Conservation (phyloP, 2,329 filamentous ascomycete species). For the Claviceps sorghi region DNA sequence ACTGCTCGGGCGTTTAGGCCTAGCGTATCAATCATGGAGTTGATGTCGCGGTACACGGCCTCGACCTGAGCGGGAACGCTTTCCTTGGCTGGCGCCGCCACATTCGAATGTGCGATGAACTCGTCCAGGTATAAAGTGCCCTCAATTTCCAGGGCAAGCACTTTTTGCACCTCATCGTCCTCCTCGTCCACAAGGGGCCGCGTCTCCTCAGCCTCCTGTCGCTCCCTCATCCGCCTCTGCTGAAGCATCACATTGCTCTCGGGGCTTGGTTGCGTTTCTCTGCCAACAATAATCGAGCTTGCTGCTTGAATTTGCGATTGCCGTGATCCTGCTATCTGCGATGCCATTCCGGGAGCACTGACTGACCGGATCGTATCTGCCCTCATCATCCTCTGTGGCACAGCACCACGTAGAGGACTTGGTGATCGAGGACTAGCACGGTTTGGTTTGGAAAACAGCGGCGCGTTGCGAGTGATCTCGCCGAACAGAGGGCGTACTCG, state of each 20-base stretch:
- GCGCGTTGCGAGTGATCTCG: constrained; percentile 34
- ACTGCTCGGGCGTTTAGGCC: constrained; percentile 68
- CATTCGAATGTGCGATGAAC: constrained; percentile 50
- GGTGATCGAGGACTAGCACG: constrained; percentile 54
- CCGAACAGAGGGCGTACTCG: constrained; percentile 35
- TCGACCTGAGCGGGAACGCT: constrained; percentile 49
- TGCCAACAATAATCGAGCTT: constrained; percentile 25
- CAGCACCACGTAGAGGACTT: constrained; percentile 49
- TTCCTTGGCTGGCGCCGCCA: constrained; percentile 36
- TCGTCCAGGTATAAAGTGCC: constrained; percentile 49
- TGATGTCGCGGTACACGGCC: constrained; percentile 63
- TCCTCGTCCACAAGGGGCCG: constrained; percentile 51
- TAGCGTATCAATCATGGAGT: constrained; percentile 87
- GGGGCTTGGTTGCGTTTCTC: constrained; percentile 18
- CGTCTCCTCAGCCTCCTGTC: constrained; percentile 41
- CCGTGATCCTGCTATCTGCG: constrained; percentile 33
- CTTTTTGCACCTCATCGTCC: constrained; percentile 50
- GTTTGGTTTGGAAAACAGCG: constrained; percentile 39
- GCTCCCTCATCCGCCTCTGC: constrained; percentile 37
- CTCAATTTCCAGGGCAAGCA: constrained; percentile 45
- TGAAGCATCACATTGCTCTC: constrained; percentile 35
- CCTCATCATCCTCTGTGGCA: constrained; percentile 34
- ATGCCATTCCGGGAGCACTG: constrained; percentile 45
- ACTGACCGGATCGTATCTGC: constrained; percentile 41
- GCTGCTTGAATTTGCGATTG: constrained; percentile 23